Evolutionary conservation across 2,329 filamentous ascomycete genomes (phyloP).

Genomic region (Colletotrichum kahawae): DNA sequence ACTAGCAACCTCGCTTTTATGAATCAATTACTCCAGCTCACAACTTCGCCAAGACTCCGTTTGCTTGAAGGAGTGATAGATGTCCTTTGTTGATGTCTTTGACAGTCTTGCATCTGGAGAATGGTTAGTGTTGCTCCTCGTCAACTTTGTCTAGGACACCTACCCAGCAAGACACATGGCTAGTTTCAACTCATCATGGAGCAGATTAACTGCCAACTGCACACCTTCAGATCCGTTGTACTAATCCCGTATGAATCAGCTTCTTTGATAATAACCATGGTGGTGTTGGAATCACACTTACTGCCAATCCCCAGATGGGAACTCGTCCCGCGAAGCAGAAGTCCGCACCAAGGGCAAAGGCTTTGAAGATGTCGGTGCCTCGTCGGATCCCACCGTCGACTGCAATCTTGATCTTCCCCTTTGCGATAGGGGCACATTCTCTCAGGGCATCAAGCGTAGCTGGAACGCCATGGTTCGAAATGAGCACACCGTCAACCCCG

Average conservation of each 20-base stretch:
- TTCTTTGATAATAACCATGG: rapidly evolving
- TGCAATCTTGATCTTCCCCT: not conserved
- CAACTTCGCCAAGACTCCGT: not conserved
- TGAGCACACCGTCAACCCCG: not conserved
- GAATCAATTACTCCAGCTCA: not conserved
- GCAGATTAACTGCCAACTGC: not conserved
- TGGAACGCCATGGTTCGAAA: not conserved
- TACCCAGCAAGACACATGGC: not conserved
- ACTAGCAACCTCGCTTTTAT: not conserved
- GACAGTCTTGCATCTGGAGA: not conserved
- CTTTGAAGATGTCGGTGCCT: not conserved
- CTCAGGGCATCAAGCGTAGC: not conserved
- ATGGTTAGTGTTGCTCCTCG: not conserved
- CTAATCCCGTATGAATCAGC: not conserved
- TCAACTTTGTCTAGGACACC: not conserved
- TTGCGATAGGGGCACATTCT: not conserved
- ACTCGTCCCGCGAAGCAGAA: not conserved
- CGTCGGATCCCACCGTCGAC: not conserved
- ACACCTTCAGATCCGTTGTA: not conserved
- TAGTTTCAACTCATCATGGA: not conserved
- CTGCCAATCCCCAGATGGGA: not conserved
- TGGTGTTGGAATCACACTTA: not conserved
- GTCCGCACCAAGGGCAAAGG: not conserved
- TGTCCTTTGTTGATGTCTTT: not conserved
- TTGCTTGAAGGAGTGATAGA: not conserved